Evolutionary conservation across 2,329 filamentous ascomycete species (phyloP).

Genomic region (Fusarium decemcellulare): DNA sequence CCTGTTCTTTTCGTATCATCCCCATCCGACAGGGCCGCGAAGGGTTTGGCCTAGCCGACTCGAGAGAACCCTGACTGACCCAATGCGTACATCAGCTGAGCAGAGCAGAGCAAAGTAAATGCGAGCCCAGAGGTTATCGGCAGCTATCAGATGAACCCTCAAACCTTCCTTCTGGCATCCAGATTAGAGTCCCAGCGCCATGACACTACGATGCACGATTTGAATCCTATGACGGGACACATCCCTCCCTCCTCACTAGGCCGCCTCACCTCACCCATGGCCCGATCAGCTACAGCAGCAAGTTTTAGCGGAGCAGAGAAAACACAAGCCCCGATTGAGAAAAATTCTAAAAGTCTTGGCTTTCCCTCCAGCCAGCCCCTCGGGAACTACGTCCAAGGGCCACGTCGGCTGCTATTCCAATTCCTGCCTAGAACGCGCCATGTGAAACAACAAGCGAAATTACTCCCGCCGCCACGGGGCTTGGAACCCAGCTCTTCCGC

Average conservation of each 20-base stretch:
- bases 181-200: slow-evolving; percentile 31
- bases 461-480: slow-evolving; percentile 50
- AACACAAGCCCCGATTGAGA: not conserved
- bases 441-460: slow-evolving; percentile 54
- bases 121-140: slow-evolving; percentile 19
- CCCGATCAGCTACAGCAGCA: not conserved
- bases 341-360: slow-evolving; percentile 30
- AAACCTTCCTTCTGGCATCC: slow-evolving; percentile 19
- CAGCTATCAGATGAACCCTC: not conserved
- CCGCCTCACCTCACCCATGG: not conserved
- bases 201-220: slow-evolving; percentile 34
- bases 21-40: slow-evolving; percentile 21
- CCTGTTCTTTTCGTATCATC: not conserved
- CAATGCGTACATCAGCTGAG: not conserved
- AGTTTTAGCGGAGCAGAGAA: not conserved
- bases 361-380: slow-evolving; percentile 32
- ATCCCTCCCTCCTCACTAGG: too few relatives aligned
- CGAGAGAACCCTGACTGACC: not conserved
- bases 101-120: slow-evolving; percentile 26
- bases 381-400: slow-evolving; percentile 34
- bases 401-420: slow-evolving; percentile 46
- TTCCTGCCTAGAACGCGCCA: slow-evolving; percentile 38
- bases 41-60: slow-evolving; percentile 1
- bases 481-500: slow-evolving; percentile 18
- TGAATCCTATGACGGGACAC: slow-evolving; percentile 24